Conservation (phyloP, 1,139 yeast genomes). For the Scheffersomyces lignicola region DNA sequence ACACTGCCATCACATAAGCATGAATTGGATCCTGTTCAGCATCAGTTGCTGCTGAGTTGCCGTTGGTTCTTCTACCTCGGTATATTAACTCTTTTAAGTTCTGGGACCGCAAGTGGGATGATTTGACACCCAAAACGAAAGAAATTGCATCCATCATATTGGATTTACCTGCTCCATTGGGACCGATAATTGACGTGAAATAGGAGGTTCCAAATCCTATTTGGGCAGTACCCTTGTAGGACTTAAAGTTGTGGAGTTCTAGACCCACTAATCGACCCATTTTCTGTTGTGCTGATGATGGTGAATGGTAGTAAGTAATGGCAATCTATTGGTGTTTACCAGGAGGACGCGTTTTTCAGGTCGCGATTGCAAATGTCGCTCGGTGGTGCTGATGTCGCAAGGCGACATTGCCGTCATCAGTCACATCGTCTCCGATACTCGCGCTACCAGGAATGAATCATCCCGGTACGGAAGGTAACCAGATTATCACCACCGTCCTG, state of each 20-base stretch:
- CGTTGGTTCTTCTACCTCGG: conserved; percentile 53
- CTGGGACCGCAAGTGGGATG: conserved; percentile 74
- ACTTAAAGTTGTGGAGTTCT: conserved; percentile 83
- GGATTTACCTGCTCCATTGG: conserved; percentile 97
- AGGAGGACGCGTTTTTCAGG: no score
- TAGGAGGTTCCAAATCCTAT: conserved; percentile 82
- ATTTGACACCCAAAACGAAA: conserved; percentile 85
- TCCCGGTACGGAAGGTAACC: no score
- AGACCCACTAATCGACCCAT: conserved; percentile 82
- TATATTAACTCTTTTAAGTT: conserved; percentile 76
- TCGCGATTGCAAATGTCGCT: no score
- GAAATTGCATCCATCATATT: conserved; percentile 99
- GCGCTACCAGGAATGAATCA: conserved; percentile 1
- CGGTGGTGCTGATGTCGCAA: no score
- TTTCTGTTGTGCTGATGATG: background rate
- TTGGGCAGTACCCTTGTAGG: conserved; percentile 73
- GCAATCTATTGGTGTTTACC: no score
- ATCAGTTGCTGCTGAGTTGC: conserved; percentile 17
- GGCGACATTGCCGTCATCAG: no score
- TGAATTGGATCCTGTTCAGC: conserved; percentile 45
- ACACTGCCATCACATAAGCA: conserved; percentile 83
- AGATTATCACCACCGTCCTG: no score
- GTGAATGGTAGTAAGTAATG: background rate
- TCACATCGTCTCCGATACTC: no score
- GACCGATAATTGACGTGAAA: conserved; percentile 93